Percentiles rank a stretch among this genome's conserved stretches.
These are phyloP conservation scores for Xylaria flabelliformis DNA, from an alignment of 495 filamentous ascomycete genomes.

Conservation along the genomic window DNA sequence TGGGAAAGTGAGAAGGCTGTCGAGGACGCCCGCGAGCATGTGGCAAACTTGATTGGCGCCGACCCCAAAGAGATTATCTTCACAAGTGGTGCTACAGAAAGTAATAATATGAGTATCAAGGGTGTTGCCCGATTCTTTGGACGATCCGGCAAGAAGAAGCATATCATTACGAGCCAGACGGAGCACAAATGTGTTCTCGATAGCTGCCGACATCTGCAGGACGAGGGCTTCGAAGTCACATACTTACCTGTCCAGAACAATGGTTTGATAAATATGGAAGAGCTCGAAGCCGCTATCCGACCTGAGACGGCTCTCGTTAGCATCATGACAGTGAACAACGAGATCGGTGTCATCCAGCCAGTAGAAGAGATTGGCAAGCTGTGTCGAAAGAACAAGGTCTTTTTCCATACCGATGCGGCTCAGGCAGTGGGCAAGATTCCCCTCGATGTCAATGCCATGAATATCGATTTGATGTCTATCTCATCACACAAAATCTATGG, in stretches of 20 bases:
- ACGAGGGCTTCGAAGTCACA: constrained; percentile 94
- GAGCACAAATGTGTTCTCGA: constrained; percentile 99
- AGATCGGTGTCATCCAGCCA: constrained; percentile 97
- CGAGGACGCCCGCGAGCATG: constrained; percentile 80
- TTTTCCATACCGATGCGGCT: constrained; percentile 98
- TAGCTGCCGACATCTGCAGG: constrained; percentile 93
- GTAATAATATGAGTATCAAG: constrained; percentile 99
- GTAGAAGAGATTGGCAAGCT: constrained; percentile 91
- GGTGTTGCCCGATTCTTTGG: constrained; percentile 96
- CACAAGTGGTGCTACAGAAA: constrained; percentile 96
- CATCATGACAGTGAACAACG: constrained; percentile 99
- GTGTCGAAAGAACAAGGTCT: constrained; percentile 89
- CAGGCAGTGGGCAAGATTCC: constrained; percentile 98
- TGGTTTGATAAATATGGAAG: constrained; percentile 81
- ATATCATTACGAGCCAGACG: constrained; percentile 95
- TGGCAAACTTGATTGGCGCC: constrained; percentile 88
- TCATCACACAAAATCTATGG: constrained; percentile 99
- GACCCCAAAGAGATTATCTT: constrained; percentile 98
- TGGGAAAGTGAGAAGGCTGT: constrained; percentile 97
- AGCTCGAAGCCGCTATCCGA: constrained; percentile 88
- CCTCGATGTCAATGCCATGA: constrained; percentile 94
- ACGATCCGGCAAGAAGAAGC: constrained; percentile 92
- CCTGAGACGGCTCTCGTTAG: constrained; percentile 92
- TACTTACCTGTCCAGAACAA: constrained; percentile 89
- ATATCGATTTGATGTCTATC: constrained; percentile 97